Evolutionary conservation across 208 protist genomes (phyloP).

Genomic region (Wallacemonas sp.): DNA sequence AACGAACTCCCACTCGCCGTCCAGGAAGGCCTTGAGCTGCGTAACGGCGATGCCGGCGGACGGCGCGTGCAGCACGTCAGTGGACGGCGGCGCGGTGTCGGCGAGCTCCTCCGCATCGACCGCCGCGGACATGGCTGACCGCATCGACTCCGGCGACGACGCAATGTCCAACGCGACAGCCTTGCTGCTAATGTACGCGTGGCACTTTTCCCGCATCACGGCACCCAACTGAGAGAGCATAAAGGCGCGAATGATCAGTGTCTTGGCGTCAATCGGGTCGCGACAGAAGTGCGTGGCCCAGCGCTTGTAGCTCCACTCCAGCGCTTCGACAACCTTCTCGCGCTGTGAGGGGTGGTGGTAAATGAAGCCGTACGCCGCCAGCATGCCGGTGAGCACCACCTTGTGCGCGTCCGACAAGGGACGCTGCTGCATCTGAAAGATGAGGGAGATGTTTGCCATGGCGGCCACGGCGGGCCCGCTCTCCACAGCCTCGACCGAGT

Average conservation of each 20-base stretch:
- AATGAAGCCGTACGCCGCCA: conserved; percentile 58
- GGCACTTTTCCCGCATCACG: conserved; percentile 44
- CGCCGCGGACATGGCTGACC: conserved; percentile 15
- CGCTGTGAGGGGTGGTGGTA: conserved; percentile 42
- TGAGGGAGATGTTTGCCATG: conserved; percentile 24
- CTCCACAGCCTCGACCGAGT: conserved; percentile 40
- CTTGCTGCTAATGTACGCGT: conserved; percentile 23
- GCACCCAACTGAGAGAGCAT: conserved; percentile 54
- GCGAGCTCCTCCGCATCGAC: conserved; percentile 18
- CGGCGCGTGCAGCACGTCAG: conserved; percentile 20
- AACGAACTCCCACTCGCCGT: conserved; percentile 50
- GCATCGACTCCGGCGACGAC: conserved; percentile 25
- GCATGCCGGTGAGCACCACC: conserved; percentile 41
- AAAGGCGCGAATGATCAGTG: conserved; percentile 48
- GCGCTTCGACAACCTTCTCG: conserved; percentile 34
- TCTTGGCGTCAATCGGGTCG: conserved; percentile 38
- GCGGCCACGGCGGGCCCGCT: conserved; percentile 40
- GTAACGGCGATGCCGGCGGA: conserved; percentile 36
- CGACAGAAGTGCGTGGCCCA: conserved; percentile 54
- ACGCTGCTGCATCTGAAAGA: conserved; percentile 35
- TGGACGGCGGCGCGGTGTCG: conserved; percentile 21
- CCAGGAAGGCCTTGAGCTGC: conserved; percentile 46
- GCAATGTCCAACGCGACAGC: conserved; percentile 47
- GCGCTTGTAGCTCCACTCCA: conserved; percentile 59
- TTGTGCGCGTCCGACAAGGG: conserved; percentile 40